Evolutionary conservation across 1,284 basidiomycete species (phyloP), one percentile per base, ranked within the genome.

Genomic region (Fomitiporia mediterranea): DNA sequence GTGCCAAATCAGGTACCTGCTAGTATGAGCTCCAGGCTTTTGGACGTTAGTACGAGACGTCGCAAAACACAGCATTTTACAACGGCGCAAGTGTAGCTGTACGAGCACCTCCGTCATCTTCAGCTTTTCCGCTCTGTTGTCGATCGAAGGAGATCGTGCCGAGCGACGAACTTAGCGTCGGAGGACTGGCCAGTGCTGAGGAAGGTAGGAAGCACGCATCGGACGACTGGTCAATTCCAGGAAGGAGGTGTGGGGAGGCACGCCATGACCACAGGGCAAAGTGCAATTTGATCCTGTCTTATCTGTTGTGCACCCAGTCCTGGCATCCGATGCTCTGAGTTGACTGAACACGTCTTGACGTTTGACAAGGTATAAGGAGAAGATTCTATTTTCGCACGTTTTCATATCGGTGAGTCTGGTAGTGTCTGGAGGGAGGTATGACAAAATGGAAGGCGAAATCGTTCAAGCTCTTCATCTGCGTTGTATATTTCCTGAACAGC

Each of bases 1-100:
- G n/a, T n/a, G n/a, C n/a, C n/a, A n/a, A n/a, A n/a, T n/a, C n/a
- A n/a, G n/a, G n/a, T n/a, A n/a, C n/a, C n/a, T n/a, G n/a, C n/a
- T n/a, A n/a, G n/a, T n/a, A n/a, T n/a, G n/a, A n/a, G n/a, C n/a
- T n/a, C n/a, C n/a, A n/a, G n/a, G n/a, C n/a, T n/a, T n/a, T n/a
- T n/a, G n/a, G n/a, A n/a, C n/a, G n/a, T n/a, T n/a, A n/a, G n/a
- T n/a, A n/a, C n/a, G n/a, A n/a, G n/a, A n/a, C n/a, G n/a, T n/a
- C n/a, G n/a, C n/a, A n/a, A n/a, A n/a, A n/a, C n/a, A n/a, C n/a
- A n/a, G n/a, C n/a, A n/a, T n/a, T 51, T 27, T 51, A 38, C 23
- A 51, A 39, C 37, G 40, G 30, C 6, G 50, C 50, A 27, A 51
- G 50, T 28, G 50, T 40, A 3, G 44, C 44, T n/a, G 44, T 30